Conservation (phyloP, 2,329 filamentous ascomycete genomes). For the Blastomyces silverae region DNA sequence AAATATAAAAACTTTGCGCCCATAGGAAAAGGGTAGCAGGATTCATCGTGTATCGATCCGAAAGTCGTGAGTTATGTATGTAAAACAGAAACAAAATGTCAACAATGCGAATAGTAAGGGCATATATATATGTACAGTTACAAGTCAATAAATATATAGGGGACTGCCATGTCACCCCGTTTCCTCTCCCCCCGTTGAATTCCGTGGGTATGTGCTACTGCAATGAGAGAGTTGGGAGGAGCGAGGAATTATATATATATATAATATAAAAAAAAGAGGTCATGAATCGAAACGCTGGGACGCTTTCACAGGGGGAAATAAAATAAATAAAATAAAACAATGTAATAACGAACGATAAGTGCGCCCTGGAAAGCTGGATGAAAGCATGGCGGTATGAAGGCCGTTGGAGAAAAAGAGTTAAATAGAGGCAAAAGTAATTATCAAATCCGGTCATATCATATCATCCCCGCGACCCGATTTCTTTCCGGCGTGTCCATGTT, state of each 20-base stretch:
- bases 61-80: conserved; percentile 5
- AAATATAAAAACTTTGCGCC: too few relatives aligned
- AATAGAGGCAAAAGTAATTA: not conserved
- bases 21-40: not conserved
- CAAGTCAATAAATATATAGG: not conserved
- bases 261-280: not conserved
- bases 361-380: not conserved
- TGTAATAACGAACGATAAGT: not conserved
- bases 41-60: not conserved
- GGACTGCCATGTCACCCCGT: not conserved
- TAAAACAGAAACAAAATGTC: not conserved
- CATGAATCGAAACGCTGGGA: conserved; percentile 1
- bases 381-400: not conserved
- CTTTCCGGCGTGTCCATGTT: conserved; percentile 9
- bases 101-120: not conserved
- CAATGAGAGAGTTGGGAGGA: not conserved
- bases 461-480: conserved; percentile 8
- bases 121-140: not conserved
- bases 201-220: not conserved
- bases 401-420: not conserved
- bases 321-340: not conserved
- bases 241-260: not conserved
- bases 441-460: conserved; percentile 11
- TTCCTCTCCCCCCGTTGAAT: not conserved
- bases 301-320: not conserved